These are phyloP conservation scores for Fusarium sp. DNA, from an alignment of 2,329 filamentous ascomycete species.

Conservation along the genomic window DNA sequence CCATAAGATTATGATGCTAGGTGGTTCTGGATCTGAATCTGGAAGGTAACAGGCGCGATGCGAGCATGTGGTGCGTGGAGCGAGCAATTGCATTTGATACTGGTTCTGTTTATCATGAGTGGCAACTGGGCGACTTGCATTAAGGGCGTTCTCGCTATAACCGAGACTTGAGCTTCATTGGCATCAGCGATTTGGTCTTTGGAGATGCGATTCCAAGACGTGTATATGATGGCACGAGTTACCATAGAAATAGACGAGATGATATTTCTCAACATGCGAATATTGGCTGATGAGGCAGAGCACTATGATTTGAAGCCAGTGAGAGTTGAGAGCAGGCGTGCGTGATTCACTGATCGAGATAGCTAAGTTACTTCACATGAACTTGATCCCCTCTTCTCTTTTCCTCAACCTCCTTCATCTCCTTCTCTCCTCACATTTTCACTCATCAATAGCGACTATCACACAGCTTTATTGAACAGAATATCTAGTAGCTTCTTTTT, in stretches of 20 bases:
- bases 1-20: constrained; percentile 13
- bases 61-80: constrained; percentile 21
- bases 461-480: neutral
- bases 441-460: neutral
- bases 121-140: constrained; percentile 20
- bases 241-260: constrained; percentile 42
- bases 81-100: constrained; percentile 22
- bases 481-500: neutral
- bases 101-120: constrained; percentile 19
- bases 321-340: neutral
- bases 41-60: constrained; percentile 12
- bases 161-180: constrained; percentile 4
- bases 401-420: neutral
- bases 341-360: neutral
- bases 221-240: constrained; percentile 36
- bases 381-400: neutral
- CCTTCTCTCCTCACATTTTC: neutral
- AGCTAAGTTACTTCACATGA: neutral
- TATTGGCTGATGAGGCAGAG: neutral
- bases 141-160: constrained; percentile 23
- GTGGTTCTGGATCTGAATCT: constrained; percentile 31
- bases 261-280: neutral
- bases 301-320: neutral
- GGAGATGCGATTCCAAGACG: constrained; percentile 31
- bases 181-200: constrained; percentile 13